A percentile compares a stretch with the other conserved stretches of the same genome.
Evolutionary conservation across 2,329 filamentous ascomycete genomes (phyloP).

Genomic region (Alternaria ventricosa): DNA sequence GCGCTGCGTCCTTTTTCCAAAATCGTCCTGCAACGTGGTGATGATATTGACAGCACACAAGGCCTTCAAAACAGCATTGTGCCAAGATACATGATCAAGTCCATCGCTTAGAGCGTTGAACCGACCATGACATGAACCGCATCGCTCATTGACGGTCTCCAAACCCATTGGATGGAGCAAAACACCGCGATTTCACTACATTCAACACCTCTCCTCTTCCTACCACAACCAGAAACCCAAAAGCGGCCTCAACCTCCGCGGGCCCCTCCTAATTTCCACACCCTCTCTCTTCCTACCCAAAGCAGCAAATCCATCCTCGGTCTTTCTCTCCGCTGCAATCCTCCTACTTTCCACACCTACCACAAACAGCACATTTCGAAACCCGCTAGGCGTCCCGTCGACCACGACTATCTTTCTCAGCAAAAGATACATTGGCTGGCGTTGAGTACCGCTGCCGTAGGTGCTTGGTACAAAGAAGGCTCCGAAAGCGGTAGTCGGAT

Average conservation of each 20-base stretch:
- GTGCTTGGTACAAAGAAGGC: not conserved
- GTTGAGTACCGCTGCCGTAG: not conserved
- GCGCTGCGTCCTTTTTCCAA: no score
- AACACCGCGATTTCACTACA: not conserved
- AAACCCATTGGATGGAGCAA: not conserved
- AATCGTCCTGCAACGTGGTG: no score
- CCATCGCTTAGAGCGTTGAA: not conserved
- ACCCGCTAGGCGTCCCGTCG: not conserved
- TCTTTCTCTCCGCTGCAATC: not conserved
- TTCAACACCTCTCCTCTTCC: not conserved
- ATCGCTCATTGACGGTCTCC: not conserved
- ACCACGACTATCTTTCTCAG: not conserved
- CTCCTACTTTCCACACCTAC: not conserved
- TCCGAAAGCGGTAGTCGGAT: not conserved
- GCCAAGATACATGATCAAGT: not conserved
- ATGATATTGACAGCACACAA: not conserved
- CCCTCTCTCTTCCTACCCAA: not conserved
- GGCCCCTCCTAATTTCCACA: not conserved
- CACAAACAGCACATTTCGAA: not conserved
- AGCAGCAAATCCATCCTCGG: not conserved
- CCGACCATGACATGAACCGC: not conserved
- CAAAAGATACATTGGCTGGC: not conserved
- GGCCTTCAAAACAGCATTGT: not conserved
- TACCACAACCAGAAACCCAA: not conserved
- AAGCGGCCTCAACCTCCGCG: not conserved